These are phyloP conservation scores for Arachnopeziza araneosa DNA, from an alignment of 2,329 filamentous ascomycete species.

Conservation along the genomic window DNA sequence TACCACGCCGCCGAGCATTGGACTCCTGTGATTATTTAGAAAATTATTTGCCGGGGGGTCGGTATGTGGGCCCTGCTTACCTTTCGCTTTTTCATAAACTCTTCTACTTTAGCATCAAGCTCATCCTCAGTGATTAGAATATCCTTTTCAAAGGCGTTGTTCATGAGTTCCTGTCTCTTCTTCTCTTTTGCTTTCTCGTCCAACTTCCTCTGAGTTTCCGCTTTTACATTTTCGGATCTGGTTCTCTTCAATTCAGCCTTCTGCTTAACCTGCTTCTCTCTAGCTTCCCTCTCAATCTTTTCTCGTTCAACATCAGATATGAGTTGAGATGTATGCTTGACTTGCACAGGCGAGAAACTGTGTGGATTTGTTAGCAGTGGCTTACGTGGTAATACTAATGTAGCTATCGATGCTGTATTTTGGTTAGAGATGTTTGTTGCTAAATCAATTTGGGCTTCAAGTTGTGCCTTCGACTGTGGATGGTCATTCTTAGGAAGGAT, in stretches of 20 bases:
- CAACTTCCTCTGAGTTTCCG: background rate
- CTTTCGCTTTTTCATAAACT: conserved; percentile 14
- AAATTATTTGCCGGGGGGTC: background rate
- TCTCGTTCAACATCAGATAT: background rate
- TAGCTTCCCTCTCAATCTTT: background rate
- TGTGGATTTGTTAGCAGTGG: background rate
- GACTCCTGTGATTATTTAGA: conserved; percentile 3
- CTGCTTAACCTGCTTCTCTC: background rate
- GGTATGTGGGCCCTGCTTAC: conserved; percentile 3
- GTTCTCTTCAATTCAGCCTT: background rate
- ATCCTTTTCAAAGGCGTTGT: conserved; percentile 7
- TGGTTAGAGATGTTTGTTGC: background rate
- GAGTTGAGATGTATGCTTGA: background rate
- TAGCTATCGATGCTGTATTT: background rate
- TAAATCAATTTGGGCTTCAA: background rate
- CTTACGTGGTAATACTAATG: background rate
- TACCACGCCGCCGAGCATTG: background rate
- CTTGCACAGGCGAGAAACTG: background rate
- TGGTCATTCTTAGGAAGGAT: background rate
- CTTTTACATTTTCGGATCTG: conserved; percentile 4
- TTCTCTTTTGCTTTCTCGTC: conserved; percentile 8
- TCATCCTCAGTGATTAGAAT: conserved; percentile 6
- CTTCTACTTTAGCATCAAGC: conserved; percentile 10
- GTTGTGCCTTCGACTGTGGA: background rate
- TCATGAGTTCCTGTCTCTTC: conserved; percentile 5